Evolutionary conservation across 2,329 filamentous ascomycete genomes (phyloP), one percentile per base, ranked within the genome.

Genomic region (Sclerotinia nivalis): DNA sequence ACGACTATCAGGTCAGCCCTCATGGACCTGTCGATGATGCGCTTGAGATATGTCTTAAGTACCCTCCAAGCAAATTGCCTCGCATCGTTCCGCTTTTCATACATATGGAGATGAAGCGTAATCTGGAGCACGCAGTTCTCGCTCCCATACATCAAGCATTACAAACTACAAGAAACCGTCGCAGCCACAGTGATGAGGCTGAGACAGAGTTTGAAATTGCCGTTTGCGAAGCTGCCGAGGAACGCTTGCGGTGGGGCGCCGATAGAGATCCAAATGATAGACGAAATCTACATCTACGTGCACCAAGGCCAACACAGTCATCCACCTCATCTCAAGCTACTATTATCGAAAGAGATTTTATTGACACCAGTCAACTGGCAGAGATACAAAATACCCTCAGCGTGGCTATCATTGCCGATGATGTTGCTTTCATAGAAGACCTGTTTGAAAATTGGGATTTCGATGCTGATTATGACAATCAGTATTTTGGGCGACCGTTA

Each of bases 321-420:
- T 34, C 12, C 7, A 1, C 37, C 37, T 37, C 9, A 37, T 37
- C 13, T 47, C 13, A 12, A 47, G 13, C 6, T 18, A 13, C 34
- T 43, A 20, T 43, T 22, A 18, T 25, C 22, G 22, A 43, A 7
- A 6, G 6, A 18, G 10, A 43, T 6, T 28, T 47, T 28, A 4
- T 45, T 18, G 12, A 25, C 15, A 10, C 25, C 5, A 25, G 25
- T 9, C 7, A 7, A 15, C 10, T 45, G 6, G 37, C 28, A 18
- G 43, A 45, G 1, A 28, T 61, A 31, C 59, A 61, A 31, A 25
- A 61, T 47, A 61, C 20, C 13, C 59, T 61, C 13, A 49, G 59
- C 15, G 40, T 61, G 8, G 59, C 59, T 12, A 61, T 61, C n/a
- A 49, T 61, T 20, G 59, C 59, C 40, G 28, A 61, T 22, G 40